These are phyloP conservation scores for Houttuynia cordata DNA, from an alignment of 164 flowering plant species.

Conservation along the genomic window DNA sequence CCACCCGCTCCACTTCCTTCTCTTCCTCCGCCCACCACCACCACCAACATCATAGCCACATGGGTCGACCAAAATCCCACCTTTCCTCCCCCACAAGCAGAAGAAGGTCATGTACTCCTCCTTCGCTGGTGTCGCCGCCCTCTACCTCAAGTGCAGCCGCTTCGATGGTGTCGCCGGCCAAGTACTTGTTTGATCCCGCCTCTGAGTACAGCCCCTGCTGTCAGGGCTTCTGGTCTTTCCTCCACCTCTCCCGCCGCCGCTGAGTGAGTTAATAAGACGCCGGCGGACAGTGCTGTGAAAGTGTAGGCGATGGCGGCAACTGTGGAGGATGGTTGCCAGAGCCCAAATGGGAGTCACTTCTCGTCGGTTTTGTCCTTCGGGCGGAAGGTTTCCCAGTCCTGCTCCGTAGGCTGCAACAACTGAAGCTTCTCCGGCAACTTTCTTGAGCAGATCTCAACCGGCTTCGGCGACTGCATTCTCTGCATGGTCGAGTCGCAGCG, in stretches of 20 bases:
- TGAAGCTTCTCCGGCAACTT: slow-evolving; percentile 93
- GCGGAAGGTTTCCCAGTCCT: slow-evolving; percentile 80
- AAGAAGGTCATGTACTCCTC: slow-evolving; percentile 8
- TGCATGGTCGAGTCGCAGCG: slow-evolving; percentile 85
- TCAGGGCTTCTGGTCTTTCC: slow-evolving; percentile 77
- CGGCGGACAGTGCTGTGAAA: not conserved
- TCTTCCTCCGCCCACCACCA: not conserved
- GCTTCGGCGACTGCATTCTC: slow-evolving; percentile 84
- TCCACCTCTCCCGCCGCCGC: slow-evolving; percentile 21
- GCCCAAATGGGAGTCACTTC: slow-evolving; percentile 27
- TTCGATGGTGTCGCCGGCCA: slow-evolving; percentile 45
- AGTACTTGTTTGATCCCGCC: slow-evolving; percentile 18
- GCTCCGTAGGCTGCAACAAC: slow-evolving; percentile 96
- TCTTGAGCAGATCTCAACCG: slow-evolving; percentile 77
- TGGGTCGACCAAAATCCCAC: slow-evolving; percentile 9
- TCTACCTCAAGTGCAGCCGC: slow-evolving; percentile 59
- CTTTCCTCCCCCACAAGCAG: slow-evolving; percentile 12
- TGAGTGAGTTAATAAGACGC: not conserved
- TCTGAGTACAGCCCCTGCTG: slow-evolving; percentile 21
- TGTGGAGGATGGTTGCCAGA: slow-evolving; percentile 19
- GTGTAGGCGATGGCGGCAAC: not conserved
- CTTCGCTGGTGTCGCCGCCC: slow-evolving; percentile 9
- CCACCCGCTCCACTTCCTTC: slow-evolving; percentile 34
- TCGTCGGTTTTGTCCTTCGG: slow-evolving; percentile 37
- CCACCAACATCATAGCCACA: not conserved